A percentile compares a stretch with the other conserved stretches of the same genome.
Conservation (phyloP, 768 basidiomycete species). For the Tulasnella sp. region DNA sequence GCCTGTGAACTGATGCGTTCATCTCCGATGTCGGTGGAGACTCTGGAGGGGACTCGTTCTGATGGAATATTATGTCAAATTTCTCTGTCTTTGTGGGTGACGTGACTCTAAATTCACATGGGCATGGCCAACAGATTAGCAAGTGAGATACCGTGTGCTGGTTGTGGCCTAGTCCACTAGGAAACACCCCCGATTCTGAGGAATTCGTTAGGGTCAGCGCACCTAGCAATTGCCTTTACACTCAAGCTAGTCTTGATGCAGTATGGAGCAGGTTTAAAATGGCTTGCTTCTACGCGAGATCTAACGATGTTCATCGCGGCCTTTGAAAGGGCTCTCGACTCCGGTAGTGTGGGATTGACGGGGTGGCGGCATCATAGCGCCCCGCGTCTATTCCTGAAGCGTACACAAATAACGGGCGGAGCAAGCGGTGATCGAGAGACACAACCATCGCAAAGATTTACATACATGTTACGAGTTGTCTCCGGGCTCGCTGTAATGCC, state of each 20-base stretch:
- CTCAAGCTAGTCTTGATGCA: background rate
- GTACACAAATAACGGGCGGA: background rate
- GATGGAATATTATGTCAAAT: background rate
- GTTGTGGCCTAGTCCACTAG: constrained; percentile 1
- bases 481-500: background rate
- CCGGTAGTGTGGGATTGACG: background rate
- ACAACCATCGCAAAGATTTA: background rate
- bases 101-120: background rate
- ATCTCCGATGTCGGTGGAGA: background rate
- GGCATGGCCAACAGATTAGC: constrained; percentile 3
- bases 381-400: background rate
- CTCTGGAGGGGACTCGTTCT: background rate
- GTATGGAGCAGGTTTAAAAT: background rate
- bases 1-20: background rate
- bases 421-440: background rate
- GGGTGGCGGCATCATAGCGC: background rate
- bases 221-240: background rate
- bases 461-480: background rate
- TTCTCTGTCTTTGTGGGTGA: background rate
- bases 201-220: background rate
- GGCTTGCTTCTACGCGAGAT: background rate
- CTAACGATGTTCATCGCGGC: background rate
- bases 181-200: background rate
- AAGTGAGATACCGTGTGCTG: constrained; percentile 2
- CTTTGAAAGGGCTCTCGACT: background rate